phyloP scores from a whole-genome alignment of 495 filamentous ascomycete species.

The Trichoderma asperelloides region DNA sequence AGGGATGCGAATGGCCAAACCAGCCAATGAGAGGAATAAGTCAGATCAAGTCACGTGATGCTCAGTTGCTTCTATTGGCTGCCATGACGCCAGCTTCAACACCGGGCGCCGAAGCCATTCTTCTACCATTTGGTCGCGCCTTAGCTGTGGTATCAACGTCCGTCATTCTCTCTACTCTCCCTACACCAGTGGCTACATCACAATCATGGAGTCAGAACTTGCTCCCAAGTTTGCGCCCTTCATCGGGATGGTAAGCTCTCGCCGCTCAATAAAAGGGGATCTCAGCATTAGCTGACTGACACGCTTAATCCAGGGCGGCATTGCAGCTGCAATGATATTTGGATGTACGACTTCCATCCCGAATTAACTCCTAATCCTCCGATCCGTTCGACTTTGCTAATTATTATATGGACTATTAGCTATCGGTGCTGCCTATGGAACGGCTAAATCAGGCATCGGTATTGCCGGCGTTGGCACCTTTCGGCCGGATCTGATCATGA shows the following conservation, averaged over 20 bases:
- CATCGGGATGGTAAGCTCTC: conserved; percentile 79
- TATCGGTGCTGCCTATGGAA: conserved; percentile 92
- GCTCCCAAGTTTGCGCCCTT: conserved; percentile 92
- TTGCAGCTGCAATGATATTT: conserved; percentile 91
- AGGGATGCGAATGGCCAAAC: not conserved
- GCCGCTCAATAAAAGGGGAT: conserved; percentile 22
- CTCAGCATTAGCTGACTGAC: conserved; percentile 28
- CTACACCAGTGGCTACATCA: conserved; percentile 13
- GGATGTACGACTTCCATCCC: conserved; percentile 56
- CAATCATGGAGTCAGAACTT: conserved; percentile 59
- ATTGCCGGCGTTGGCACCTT: conserved; percentile 92
- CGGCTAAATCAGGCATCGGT: conserved; percentile 92
- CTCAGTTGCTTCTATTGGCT: not conserved
- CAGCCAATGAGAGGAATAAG: not conserved
- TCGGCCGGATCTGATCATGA: conserved; percentile 95
- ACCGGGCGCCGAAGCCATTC: not conserved
- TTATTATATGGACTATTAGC: conserved; percentile 38
- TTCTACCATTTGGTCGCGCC: not conserved
- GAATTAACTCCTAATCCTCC: conserved; percentile 13
- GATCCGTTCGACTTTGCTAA: conserved; percentile 13
- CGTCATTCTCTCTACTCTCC: not conserved
- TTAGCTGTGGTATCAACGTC: not conserved
- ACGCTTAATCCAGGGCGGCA: conserved; percentile 54
- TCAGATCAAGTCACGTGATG: not conserved
- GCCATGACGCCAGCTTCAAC: conserved; percentile 9